Base-by-base conservation (phyloP, 2,329 filamentous ascomycete genomes). In the Pyricularia pennisetigena region DNA sequence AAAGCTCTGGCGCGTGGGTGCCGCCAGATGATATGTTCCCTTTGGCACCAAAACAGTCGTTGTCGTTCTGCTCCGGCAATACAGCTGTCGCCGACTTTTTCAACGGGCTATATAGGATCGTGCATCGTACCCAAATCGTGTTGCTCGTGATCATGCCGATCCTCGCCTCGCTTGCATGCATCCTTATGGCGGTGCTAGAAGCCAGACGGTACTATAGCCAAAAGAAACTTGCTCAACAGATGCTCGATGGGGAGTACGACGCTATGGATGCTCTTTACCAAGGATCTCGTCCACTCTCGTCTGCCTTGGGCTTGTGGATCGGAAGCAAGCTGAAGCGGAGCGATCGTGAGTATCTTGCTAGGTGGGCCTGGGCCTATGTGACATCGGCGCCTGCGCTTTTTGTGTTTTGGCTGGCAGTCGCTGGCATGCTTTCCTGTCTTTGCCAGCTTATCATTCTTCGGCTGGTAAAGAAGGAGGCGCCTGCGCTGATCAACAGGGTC, bases 201-300 rank as follows among this genome's bases (percentile, higher is more conserved):
- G 88, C 94, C 70, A 86, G 88, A 72, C 85, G 91, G 68, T 98
- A 90, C 87, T 85, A 87, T 64, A 84, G 82, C 35, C 91, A 93
- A 83, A 86, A 90, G 76, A 82, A 89, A 72, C 88, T 90, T 69
- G 87, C 91, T 29, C 81, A 83, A 68, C 82, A 93, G 35, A 84
- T 73, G 29, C 7, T 97, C 72, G 81, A 85, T 72, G 82, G 89
- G 68, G 85, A 87, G 35, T 88, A 88, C 75, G 93, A 97, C 74
- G 86, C 90, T 0, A 88, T 97, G 84, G 94, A 98, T 75, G 88
- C 94, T 49, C 87, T 97, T 61, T 97, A 97, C 79, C 90, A 97
- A 72, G 88, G 90, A 41, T 94, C 92, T 49, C 87, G 93, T 26
- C 93, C 94, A 1, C 87, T 91, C 24, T 87, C 91, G 8, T 85